A percentile compares a stretch with the other conserved stretches of the same genome.
Evolutionary conservation across 495 filamentous ascomycete genomes (phyloP).

Genomic region (Glonium stellatum): DNA sequence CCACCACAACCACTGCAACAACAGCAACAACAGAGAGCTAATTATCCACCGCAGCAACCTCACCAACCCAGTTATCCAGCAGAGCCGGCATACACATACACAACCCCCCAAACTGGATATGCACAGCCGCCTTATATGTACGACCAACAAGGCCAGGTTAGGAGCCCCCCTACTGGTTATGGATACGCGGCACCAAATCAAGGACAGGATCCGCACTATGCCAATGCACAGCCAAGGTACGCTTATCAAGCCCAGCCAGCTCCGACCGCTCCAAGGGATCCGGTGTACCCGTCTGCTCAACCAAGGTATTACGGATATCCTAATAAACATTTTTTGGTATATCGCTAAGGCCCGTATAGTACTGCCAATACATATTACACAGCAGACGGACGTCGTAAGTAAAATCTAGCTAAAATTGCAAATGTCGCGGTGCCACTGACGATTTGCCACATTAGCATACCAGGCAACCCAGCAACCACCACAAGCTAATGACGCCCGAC

Average conservation of each 20-base stretch:
- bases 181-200: constrained; percentile 1
- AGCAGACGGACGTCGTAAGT: constrained; percentile 29
- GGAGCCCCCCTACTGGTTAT: background rate
- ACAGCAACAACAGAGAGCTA: background rate
- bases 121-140: background rate
- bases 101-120: background rate
- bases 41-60: background rate
- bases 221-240: constrained; percentile 1
- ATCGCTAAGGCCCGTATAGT: constrained; percentile 25
- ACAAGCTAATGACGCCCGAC: background rate
- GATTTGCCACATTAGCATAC: background rate
- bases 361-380: constrained; percentile 22
- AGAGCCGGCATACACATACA: background rate
- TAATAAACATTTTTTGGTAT: constrained; percentile 24
- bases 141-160: background rate
- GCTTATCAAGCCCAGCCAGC: constrained; percentile 11
- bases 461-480: background rate
- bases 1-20: background rate
- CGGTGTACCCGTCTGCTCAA: background rate
- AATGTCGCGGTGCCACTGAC: no score
- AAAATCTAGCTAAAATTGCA: background rate
- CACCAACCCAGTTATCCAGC: background rate
- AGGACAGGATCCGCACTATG: constrained; percentile 12
- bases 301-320: constrained; percentile 30
- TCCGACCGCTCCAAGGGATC: constrained; percentile 1